phyloP scores from a whole-genome alignment of 2,329 filamentous ascomycete species.

The Geoglossum cookeanum region DNA sequence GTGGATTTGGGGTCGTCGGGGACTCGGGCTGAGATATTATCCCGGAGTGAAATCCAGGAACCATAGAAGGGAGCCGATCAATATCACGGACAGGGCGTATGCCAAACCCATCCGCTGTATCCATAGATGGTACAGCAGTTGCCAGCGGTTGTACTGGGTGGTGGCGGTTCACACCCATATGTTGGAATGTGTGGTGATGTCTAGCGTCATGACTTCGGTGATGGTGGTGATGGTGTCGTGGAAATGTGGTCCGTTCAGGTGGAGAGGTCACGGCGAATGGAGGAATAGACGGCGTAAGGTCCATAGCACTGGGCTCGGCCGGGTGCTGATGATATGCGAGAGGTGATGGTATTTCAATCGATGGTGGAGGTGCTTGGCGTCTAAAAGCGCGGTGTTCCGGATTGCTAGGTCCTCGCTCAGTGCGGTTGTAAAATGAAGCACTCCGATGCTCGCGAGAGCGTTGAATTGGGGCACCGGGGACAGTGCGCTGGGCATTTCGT shows the following conservation, averaged over 20 bases:
- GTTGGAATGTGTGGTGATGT: constrained; percentile 7
- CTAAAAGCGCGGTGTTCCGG: constrained; percentile 40
- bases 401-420: constrained; percentile 35
- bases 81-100: constrained; percentile 62
- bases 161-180: not conserved
- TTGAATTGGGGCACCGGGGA: constrained; percentile 7
- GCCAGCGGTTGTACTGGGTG: constrained; percentile 40
- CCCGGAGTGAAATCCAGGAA: constrained; percentile 46
- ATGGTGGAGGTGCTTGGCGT: constrained; percentile 66
- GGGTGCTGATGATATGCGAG: constrained; percentile 27
- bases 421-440: constrained; percentile 26
- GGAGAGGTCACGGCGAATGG: constrained; percentile 50
- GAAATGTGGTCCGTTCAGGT: constrained; percentile 48
- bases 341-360: constrained; percentile 54
- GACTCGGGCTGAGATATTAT: constrained; percentile 80
- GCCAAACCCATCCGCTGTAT: constrained; percentile 50
- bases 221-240: constrained; percentile 23
- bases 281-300: constrained; percentile 40
- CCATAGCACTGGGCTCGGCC: constrained; percentile 32
- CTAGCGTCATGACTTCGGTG: constrained; percentile 21
- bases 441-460: constrained; percentile 4
- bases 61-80: constrained; percentile 70
- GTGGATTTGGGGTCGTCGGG: constrained; percentile 64
- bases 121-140: constrained; percentile 46
- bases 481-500: constrained; percentile 28